Evolutionary conservation across 148 eudicot genomes (phyloP), one percentile per base, ranked within the genome.

Genomic region (Bassia scoparia): DNA sequence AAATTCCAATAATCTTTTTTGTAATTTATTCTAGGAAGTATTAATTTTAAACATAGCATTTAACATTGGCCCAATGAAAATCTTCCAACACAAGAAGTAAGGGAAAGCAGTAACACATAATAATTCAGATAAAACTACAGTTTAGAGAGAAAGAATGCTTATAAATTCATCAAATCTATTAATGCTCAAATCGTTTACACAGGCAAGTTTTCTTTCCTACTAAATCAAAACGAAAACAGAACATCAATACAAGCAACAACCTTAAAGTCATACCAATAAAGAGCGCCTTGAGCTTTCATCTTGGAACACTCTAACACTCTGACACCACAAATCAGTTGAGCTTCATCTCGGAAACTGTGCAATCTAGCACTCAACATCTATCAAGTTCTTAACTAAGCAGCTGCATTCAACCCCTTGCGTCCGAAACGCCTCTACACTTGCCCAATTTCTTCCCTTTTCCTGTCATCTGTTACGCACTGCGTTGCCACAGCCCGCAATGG

Each of bases 401-500:
- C 62, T 0, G 99, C 89, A 76, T 90, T 83, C 81, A 96, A 81
- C 4, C 86, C 99, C 97, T 2, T 62, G 86, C 54, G 71, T 68
- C 83, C 76, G 5, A 71, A 96, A 96, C 0, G 99, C 96, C 72
- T 87, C 87, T 49, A 90, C 91, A 97, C 92, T 96, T 78, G 87
- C 75, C 97, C 99, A 82, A 96, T 85, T 76, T 69, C 84, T 68
- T 81, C 67, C 66, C 97, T 97, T 31, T 31, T 84, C 81, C 87
- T 87, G 8, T 68, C 70, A 76, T 92, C 96, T 0, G 80, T 80
- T 30, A 92, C 80, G 97, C 64, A 96, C 99, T 0, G 91, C 96
- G 97, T 92, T 0, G 99, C 97, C 15, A 97, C 99, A 0, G 99
- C 60, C 99, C 97, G 15, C 99, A 18, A 92, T 92, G 5, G 99